These are phyloP conservation scores for Puccinia triticina DNA, from an alignment of 1,284 basidiomycete genomes.

Conservation along the genomic window DNA sequence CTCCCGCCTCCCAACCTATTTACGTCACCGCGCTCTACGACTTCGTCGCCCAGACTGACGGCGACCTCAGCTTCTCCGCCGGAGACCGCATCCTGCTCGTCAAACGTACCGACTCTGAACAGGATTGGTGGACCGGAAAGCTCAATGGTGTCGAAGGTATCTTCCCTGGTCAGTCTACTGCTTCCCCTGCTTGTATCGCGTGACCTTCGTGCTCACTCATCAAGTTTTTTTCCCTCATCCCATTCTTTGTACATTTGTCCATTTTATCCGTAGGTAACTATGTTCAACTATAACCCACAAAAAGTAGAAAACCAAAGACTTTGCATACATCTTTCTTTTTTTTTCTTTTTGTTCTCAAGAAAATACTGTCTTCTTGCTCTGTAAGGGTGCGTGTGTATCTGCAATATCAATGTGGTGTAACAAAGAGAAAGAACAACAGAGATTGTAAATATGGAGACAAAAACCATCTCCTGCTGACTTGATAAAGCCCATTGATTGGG, in stretches of 20 bases:
- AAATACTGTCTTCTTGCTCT: not conserved
- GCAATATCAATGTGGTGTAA: no score
- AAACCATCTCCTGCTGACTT: no score
- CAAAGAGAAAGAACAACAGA: no score
- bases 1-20: constrained; percentile 69
- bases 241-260: not conserved
- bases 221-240: not conserved
- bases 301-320: no score
- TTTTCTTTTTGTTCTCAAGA: not conserved
- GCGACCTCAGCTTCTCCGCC: constrained; percentile 84
- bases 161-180: constrained; percentile 72
- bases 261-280: constrained; percentile 5
- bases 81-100: constrained; percentile 95
- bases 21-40: constrained; percentile 95
- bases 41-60: constrained; percentile 89
- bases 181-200: not conserved
- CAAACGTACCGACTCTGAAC: constrained; percentile 77
- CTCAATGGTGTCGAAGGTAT: constrained; percentile 83
- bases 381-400: no score
- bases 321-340: not conserved
- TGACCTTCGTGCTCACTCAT: not conserved
- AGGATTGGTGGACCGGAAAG: constrained; percentile 98
- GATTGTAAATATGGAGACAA: no score
- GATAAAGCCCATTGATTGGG: no score
- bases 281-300: not conserved